Conservation (phyloP, 257 asterid genomes). For the Ballota nigra region DNA sequence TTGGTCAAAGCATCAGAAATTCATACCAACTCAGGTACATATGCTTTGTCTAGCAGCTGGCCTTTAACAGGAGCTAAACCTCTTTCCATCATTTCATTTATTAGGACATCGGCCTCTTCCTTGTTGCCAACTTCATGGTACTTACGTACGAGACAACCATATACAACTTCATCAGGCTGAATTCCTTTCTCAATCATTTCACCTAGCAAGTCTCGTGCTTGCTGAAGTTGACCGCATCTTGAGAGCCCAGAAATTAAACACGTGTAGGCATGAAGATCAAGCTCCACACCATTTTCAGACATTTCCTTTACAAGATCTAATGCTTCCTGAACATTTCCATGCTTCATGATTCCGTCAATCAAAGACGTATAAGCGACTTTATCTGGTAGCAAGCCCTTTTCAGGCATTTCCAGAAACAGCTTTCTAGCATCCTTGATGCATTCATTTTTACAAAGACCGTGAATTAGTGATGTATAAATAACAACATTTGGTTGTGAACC, state of each 20-base stretch:
- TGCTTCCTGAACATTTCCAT: slow-evolving; percentile 65
- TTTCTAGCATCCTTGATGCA: slow-evolving; percentile 55
- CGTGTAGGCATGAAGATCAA: slow-evolving; percentile 80
- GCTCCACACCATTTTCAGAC: slow-evolving; percentile 54
- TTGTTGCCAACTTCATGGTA: slow-evolving; percentile 55
- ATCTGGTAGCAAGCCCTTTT: slow-evolving; percentile 65
- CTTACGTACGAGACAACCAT: slow-evolving; percentile 67
- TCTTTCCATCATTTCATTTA: slow-evolving; percentile 62
- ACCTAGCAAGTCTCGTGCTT: slow-evolving; percentile 58
- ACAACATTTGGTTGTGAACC: slow-evolving; percentile 70
- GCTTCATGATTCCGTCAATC: slow-evolving; percentile 67
- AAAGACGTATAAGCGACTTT: slow-evolving; percentile 61
- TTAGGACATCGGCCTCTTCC: slow-evolving; percentile 60
- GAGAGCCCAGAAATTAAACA: slow-evolving; percentile 75
- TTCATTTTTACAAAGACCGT: slow-evolving; percentile 66
- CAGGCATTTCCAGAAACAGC: slow-evolving; percentile 65
- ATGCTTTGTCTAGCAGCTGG: slow-evolving; percentile 34
- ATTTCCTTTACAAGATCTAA: slow-evolving; percentile 60
- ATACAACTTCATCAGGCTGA: slow-evolving; percentile 69
- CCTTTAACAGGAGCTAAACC: slow-evolving; percentile 37
- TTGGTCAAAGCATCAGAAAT: slow-evolving; percentile 20
- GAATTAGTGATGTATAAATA: slow-evolving; percentile 66
- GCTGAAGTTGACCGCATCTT: slow-evolving; percentile 54
- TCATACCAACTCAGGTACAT: slow-evolving; percentile 26
- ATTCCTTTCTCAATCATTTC: slow-evolving; percentile 81